Percentiles rank a stretch among this genome's conserved stretches.
These are phyloP conservation scores for Rhizopogon vinicolor DNA, from an alignment of 768 basidiomycete species.

Conservation along the genomic window DNA sequence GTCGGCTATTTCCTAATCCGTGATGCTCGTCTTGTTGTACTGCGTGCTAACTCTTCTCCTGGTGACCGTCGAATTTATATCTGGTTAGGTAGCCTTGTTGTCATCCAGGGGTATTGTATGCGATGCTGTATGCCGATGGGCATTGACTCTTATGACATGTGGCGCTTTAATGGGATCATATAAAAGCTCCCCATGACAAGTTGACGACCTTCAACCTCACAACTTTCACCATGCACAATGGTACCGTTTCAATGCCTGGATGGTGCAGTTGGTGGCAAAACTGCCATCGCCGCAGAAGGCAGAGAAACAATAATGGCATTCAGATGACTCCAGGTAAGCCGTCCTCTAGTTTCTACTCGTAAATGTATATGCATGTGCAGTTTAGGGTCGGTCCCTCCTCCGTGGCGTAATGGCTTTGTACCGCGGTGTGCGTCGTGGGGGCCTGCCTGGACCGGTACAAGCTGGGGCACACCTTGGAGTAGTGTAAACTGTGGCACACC, in stretches of 20 bases:
- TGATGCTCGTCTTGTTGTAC: not conserved
- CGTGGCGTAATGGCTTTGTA: not conserved
- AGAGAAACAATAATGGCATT: slow-evolving; percentile 14
- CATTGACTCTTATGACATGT: not conserved
- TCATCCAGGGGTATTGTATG: not conserved
- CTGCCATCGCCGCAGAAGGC: not conserved
- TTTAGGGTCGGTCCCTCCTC: not conserved
- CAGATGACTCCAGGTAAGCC: slow-evolving; percentile 13
- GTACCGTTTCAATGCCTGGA: not conserved
- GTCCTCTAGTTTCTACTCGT: not conserved
- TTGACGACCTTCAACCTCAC: no score
- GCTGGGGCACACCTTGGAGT: no score
- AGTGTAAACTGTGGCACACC: not conserved
- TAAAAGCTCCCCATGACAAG: not conserved
- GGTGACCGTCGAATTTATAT: not conserved
- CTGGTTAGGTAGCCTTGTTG: not conserved
- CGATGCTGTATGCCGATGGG: not conserved
- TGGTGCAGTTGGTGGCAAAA: not conserved
- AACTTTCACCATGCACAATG: not conserved
- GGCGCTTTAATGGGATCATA: not conserved
- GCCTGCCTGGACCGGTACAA: not conserved
- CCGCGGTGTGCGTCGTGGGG: not conserved
- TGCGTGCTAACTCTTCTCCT: not conserved
- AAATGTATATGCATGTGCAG: slow-evolving; percentile 3
- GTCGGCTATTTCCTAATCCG: not conserved